A percentile compares a stretch with the other conserved stretches of the same genome.
These are phyloP conservation scores for Pelargonium nanum DNA, from an alignment of 345 rosid species.

Conservation along the genomic window DNA sequence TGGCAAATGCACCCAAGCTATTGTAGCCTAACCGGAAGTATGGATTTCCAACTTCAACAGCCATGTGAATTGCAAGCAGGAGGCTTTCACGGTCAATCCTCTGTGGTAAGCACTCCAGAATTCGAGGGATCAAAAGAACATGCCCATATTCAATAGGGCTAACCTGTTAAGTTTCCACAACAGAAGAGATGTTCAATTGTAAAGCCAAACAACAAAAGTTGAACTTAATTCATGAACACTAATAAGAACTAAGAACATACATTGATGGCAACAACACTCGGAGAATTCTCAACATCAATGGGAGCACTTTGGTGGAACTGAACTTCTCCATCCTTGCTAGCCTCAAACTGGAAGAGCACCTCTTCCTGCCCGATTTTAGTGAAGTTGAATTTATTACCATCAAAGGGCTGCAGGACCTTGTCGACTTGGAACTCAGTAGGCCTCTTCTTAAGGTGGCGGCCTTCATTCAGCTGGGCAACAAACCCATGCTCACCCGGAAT, in stretches of 20 bases:
- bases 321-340: slow-evolving; percentile 53
- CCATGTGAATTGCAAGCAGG: slow-evolving; percentile 78
- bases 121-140: slow-evolving; percentile 74
- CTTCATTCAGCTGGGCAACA: slow-evolving; percentile 90
- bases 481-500: slow-evolving; percentile 79
- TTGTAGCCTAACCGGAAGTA: slow-evolving; percentile 89
- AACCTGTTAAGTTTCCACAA: slow-evolving; percentile 37
- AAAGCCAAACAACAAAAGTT: background rate
- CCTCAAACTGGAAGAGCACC: slow-evolving; percentile 86
- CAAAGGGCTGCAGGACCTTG: slow-evolving; percentile 88
- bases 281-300: slow-evolving; percentile 53
- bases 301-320: slow-evolving; percentile 60
- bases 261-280: slow-evolving; percentile 89
- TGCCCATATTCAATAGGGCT: slow-evolving; percentile 98
- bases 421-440: slow-evolving; percentile 92
- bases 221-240: background rate
- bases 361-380: slow-evolving; percentile 94
- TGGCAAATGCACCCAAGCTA: slow-evolving; percentile 96
- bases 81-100: slow-evolving; percentile 81
- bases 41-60: slow-evolving; percentile 67
- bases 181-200: background rate
- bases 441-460: slow-evolving; percentile 95
- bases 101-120: slow-evolving; percentile 88
- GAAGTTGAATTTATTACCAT: slow-evolving; percentile 83
- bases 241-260: slow-evolving; percentile 24